Base-by-base conservation (phyloP, 306 rosid genomes). In the Acacia melanoxylon region DNA sequence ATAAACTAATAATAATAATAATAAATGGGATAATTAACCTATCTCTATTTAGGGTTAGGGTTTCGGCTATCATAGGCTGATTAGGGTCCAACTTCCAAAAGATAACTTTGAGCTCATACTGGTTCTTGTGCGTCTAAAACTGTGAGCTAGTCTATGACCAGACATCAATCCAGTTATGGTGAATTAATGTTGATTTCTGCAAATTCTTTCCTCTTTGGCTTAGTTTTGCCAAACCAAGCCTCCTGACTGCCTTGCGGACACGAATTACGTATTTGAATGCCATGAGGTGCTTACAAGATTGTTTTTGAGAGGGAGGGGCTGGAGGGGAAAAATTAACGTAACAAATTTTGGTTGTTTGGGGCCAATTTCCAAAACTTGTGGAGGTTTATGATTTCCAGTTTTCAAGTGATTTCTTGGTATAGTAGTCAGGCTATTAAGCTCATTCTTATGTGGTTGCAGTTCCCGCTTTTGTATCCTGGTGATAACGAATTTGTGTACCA, bases 401-500 rank as follows among this genome's bases (percentile, higher is more conserved):
- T 54, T 24, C 31, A 8, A 24, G 66, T 59, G 31, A 59, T 24
- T 59, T 59, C 66, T 59, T 56, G n/a, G 13, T n/a, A 56, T n/a
- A n/a, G 62, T 56, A 25, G 61, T 66, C 51, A 42, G 78, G 70
- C 65, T 42, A 49, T 76, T 54, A 49, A 46, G 61, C n/a, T 66
- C 41, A 35, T 40, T 80, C 52, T 79, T 1, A 8, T 86, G 16
- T 81, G 85, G 77, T 79, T 87, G 86, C 92, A 95, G 99, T 92
- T 13, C 66, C 99, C 99, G 12, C 89, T 95, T 61, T 77, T 95
- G 89, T 78, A 54, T 61, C 91, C 98, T 8, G 98, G 88, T 35
- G 89, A 65, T 7, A 33, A 84, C 74, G 99, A 95, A 86, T 95
- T 90, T 80, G 90, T 88, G 80, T 95, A 95, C 44, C 92, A 95